phyloP scores from a whole-genome alignment of 2,329 filamentous ascomycete species.

The Incumbomyces delicatus region DNA sequence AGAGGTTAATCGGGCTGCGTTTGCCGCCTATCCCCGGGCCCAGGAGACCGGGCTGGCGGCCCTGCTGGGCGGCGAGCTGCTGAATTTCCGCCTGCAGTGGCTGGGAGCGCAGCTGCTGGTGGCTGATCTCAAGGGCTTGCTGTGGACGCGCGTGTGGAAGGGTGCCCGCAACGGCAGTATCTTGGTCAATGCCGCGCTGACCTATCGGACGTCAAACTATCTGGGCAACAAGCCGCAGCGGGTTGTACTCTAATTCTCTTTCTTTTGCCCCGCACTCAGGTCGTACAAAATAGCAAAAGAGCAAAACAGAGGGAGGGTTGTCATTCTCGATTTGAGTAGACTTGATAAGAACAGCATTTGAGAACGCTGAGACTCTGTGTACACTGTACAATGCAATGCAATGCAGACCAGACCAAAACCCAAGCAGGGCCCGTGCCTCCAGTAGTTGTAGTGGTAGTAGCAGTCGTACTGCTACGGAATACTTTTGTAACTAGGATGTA shows the following conservation, averaged over 20 bases:
- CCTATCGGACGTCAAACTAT: conserved; percentile 30
- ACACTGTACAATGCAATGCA: too few relatives aligned
- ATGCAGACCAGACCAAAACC: too few relatives aligned
- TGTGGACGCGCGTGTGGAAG: conserved; percentile 53
- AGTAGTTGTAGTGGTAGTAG: too few relatives aligned
- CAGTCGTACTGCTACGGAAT: too few relatives aligned
- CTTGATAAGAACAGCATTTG: too few relatives aligned
- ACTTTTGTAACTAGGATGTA: too few relatives aligned
- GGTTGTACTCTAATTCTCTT: conserved; percentile 22
- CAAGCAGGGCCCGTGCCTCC: too few relatives aligned
- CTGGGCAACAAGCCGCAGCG: conserved; percentile 31
- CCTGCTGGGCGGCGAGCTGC: conserved; percentile 26
- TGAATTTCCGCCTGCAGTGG: conserved; percentile 38
- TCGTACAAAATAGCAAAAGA: too few relatives aligned
- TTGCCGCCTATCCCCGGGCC: conserved; percentile 20
- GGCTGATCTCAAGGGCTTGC: conserved; percentile 45
- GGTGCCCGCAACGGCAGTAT: conserved; percentile 40
- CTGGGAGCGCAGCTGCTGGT: conserved; percentile 42
- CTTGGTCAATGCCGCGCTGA: conserved; percentile 54
- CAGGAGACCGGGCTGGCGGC: conserved; percentile 13
- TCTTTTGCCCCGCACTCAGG: too few relatives aligned
- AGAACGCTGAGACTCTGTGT: too few relatives aligned
- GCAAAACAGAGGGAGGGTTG: too few relatives aligned
- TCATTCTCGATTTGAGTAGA: too few relatives aligned
- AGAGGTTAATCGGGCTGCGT: conserved; percentile 39